Evolutionary conservation across 2,329 filamentous ascomycete species (phyloP).

Genomic region (Nemania sp.): DNA sequence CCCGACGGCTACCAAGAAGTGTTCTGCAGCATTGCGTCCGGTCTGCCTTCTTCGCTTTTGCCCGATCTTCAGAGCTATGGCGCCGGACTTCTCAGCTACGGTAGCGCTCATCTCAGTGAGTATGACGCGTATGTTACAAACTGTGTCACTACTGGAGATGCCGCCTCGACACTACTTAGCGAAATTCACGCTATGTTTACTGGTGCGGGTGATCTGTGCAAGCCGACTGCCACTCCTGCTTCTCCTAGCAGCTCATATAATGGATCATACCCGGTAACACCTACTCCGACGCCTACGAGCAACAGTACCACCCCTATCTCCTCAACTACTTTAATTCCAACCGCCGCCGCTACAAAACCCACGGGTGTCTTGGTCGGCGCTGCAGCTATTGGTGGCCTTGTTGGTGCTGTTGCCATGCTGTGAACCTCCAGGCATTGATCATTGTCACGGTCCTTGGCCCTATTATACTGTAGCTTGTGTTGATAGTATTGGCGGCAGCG

Average conservation of each 20-base stretch:
- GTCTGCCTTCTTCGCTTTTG: conserved; percentile 3
- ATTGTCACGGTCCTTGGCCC: too few relatives aligned
- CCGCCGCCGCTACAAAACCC: conserved; percentile 9
- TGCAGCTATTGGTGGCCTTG: conserved; percentile 8
- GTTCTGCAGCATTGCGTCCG: conserved; percentile 6
- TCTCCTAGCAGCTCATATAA: neutral
- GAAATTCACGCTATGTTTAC: conserved; percentile 5
- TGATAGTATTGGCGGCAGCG: too few relatives aligned
- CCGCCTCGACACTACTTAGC: conserved; percentile 7
- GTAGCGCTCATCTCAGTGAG: conserved; percentile 1
- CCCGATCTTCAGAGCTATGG: conserved; percentile 11
- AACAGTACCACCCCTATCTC: conserved; percentile 1
- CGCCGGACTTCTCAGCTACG: conserved; percentile 2
- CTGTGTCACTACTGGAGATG: conserved; percentile 18
- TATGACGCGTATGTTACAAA: conserved; percentile 17
- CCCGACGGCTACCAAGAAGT: conserved; percentile 6
- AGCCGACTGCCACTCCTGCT: neutral
- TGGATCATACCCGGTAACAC: conserved; percentile 4
- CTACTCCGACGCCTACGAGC: too few relatives aligned
- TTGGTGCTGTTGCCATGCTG: conserved; percentile 8
- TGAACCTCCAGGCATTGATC: conserved; percentile 1
- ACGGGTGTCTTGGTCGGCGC: conserved; percentile 8
- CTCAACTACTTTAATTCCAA: conserved; percentile 4
- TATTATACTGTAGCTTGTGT: too few relatives aligned
- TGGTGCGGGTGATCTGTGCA: conserved; percentile 1